A percentile compares a stretch with the other conserved stretches of the same genome.
phyloP scores from a whole-genome alignment of 2,329 filamentous ascomycete genomes.

The Sporothrix phasma region DNA sequence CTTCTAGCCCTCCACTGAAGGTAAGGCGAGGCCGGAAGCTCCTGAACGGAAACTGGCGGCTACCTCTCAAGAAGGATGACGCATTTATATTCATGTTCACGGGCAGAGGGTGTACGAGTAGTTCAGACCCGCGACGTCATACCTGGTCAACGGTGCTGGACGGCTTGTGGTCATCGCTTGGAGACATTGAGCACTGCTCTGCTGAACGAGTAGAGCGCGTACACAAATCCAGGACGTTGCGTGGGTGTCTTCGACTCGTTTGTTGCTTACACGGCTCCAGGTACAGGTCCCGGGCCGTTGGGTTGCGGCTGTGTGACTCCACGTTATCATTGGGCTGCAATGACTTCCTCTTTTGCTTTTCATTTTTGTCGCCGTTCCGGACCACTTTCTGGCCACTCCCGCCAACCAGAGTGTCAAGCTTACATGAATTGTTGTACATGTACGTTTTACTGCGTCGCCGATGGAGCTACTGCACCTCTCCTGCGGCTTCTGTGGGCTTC shows the following conservation, averaged over 20 bases:
- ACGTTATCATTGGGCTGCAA: slow-evolving; percentile 10
- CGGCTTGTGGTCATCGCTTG: neutral
- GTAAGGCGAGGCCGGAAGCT: neutral
- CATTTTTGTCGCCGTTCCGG: neutral
- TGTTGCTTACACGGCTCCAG: neutral
- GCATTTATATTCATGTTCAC: too few relatives aligned
- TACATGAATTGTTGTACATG: neutral
- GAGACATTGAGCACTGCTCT: neutral
- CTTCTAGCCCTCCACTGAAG: neutral
- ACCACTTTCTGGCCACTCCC: neutral
- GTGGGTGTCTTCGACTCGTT: too few relatives aligned
- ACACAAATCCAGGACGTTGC: neutral
- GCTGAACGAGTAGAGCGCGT: neutral
- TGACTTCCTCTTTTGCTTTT: neutral
- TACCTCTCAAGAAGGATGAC: too few relatives aligned
- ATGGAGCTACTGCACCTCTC: neutral
- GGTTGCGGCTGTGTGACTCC: slow-evolving; percentile 8
- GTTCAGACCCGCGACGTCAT: too few relatives aligned
- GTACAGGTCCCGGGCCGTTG: neutral
- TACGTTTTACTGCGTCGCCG: neutral
- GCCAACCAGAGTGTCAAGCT: neutral
- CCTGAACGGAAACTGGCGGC: neutral
- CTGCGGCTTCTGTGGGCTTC: neutral
- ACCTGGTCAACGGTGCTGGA: too few relatives aligned
- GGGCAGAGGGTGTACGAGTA: too few relatives aligned